Conservation (phyloP, 306 rosid genomes). For the Bauhinia variegata region DNA sequence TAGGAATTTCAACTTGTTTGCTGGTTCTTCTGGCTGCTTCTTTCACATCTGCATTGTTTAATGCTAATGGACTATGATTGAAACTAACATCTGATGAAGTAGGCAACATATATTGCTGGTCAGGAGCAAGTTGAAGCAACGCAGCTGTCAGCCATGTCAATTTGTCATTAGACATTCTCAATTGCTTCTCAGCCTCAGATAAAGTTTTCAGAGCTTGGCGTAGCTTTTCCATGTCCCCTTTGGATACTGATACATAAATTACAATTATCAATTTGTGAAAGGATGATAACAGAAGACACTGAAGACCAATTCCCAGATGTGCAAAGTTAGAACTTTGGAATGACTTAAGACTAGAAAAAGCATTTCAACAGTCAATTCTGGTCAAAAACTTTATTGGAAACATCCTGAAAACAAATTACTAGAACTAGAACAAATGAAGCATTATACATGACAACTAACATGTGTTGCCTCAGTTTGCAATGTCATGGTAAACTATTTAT, state of each 20-base stretch:
- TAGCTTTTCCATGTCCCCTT: constrained; percentile 96
- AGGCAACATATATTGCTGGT: constrained; percentile 90
- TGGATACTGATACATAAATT: constrained; percentile 60
- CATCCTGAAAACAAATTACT: background rate
- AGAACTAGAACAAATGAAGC: constrained; percentile 5
- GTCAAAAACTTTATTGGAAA: background rate
- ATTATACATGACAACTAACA: constrained; percentile 2
- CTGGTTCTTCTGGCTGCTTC: constrained; percentile 47
- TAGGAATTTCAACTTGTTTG: constrained; percentile 54
- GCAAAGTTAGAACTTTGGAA: background rate
- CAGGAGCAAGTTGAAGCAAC: constrained; percentile 66
- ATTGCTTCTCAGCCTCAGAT: constrained; percentile 96
- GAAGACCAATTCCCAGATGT: background rate
- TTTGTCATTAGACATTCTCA: constrained; percentile 93
- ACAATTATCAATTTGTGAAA: constrained; percentile 22
- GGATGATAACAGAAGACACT: constrained; percentile 6
- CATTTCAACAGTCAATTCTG: constrained; percentile 1
- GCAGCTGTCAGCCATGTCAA: constrained; percentile 98
- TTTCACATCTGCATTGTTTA: constrained; percentile 52
- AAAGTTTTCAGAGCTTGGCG: constrained; percentile 94
- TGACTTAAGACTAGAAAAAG: constrained; percentile 8
- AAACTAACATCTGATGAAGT: constrained; percentile 85
- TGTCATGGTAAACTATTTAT: constrained; percentile 4
- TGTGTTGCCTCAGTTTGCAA: constrained; percentile 22
- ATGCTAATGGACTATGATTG: constrained; percentile 72